These are phyloP conservation scores for Phyllosticta ampelicida DNA, from an alignment of 2,329 filamentous ascomycete species.

Conservation along the genomic window DNA sequence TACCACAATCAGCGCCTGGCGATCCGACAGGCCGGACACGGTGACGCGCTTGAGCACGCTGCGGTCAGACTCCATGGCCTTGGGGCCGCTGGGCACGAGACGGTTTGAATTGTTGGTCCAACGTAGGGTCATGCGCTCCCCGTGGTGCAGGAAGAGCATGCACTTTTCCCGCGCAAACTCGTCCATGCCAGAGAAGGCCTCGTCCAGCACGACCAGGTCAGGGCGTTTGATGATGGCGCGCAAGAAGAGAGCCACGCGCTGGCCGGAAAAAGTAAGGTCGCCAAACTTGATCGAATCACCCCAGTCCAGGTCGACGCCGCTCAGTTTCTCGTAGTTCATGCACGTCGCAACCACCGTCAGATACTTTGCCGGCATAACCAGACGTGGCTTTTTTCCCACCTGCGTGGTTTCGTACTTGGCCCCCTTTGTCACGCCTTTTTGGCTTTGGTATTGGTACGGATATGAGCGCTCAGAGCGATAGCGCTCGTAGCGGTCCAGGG, in stretches of 20 bases:
- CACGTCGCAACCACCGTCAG: neutral
- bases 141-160: conserved; percentile 58
- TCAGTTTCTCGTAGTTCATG: conserved; percentile 8
- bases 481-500: conserved; percentile 2
- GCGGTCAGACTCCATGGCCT: conserved; percentile 33
- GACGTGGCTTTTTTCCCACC: too few species aligned
- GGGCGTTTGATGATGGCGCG: conserved; percentile 36
- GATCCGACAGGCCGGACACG: conserved; percentile 51
- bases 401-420: too few species aligned
- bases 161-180: conserved; percentile 69
- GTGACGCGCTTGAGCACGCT: conserved; percentile 32
- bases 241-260: conserved; percentile 76
- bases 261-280: conserved; percentile 65
- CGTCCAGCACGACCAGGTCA: conserved; percentile 41
- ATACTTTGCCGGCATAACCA: neutral
- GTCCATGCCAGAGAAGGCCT: conserved; percentile 42
- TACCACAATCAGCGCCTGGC: conserved; percentile 83
- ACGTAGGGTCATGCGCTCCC: conserved; percentile 28
- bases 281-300: conserved; percentile 59
- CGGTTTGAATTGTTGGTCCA: conserved; percentile 24
- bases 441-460: too few species aligned
- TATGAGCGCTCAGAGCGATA: conserved; percentile 8
- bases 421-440: neutral
- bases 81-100: conserved; percentile 12
- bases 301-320: conserved; percentile 42